Conservation (phyloP, 345 rosid species). For the Microcos paniculata region DNA sequence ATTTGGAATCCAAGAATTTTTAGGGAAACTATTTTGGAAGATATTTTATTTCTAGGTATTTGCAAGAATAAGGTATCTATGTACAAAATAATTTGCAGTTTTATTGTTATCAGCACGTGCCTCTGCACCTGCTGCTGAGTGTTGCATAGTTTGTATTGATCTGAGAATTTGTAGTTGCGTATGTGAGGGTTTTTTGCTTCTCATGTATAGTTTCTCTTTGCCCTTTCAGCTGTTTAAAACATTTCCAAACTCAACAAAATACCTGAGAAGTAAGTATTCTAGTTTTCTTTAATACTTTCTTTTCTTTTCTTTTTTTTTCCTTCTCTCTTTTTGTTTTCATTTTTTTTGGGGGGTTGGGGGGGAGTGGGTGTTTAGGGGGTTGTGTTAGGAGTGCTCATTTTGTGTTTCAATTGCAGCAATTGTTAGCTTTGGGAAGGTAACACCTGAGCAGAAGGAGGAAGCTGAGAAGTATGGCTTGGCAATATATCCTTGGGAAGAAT, state of each 20-base stretch:
- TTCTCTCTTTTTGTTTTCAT: too few relatives aligned
- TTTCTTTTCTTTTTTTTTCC: too few relatives aligned
- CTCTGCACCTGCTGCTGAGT: background rate
- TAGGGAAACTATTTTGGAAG: background rate
- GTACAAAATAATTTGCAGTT: background rate
- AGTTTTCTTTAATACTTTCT: background rate
- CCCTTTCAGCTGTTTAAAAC: conserved; percentile 75
- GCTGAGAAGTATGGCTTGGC: conserved; percentile 57
- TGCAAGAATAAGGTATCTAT: background rate
- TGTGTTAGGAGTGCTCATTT: too few relatives aligned
- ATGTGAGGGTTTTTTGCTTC: background rate
- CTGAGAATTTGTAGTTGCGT: conserved; percentile 1
- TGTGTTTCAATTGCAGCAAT: conserved; percentile 52
- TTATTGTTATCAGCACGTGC: background rate
- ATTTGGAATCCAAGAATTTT: conserved; percentile 1
- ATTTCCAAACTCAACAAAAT: conserved; percentile 58
- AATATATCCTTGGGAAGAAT: conserved; percentile 80
- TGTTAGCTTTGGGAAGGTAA: conserved; percentile 89
- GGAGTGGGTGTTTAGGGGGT: background rate
- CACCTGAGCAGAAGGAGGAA: conserved; percentile 60
- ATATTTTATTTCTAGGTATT: background rate
- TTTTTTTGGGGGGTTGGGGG: background rate
- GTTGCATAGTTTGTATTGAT: background rate
- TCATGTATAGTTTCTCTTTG: conserved; percentile 18
- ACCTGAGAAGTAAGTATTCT: conserved; percentile 68